A percentile compares a stretch with the other conserved stretches of the same genome.
These are phyloP conservation scores for Aspergillus intermedius DNA, from an alignment of 2,329 filamentous ascomycete genomes.

Conservation along the genomic window DNA sequence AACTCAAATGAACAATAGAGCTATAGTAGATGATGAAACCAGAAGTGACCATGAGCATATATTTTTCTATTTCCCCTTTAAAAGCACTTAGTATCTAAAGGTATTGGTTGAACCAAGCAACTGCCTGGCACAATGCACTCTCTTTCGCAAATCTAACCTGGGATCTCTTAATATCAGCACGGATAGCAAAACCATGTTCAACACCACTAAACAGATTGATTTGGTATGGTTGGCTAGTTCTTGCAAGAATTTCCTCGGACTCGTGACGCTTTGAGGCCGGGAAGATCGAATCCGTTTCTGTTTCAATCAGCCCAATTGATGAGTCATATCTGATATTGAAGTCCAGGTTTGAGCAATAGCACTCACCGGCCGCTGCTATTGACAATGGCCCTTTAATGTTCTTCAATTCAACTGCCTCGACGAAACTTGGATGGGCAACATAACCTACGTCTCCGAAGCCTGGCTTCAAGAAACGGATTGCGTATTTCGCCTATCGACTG, in stretches of 20 bases:
- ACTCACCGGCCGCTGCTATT: constrained; percentile 47
- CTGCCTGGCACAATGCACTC: constrained; percentile 66
- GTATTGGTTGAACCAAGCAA: constrained; percentile 53
- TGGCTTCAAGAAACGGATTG: constrained; percentile 58
- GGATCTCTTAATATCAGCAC: constrained; percentile 53
- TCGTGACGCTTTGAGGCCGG: constrained; percentile 53
- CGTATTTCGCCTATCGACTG: constrained; percentile 45
- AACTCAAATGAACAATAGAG: too few species aligned
- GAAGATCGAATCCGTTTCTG: constrained; percentile 58
- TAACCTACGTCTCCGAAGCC: constrained; percentile 58
- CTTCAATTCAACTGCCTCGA: constrained; percentile 56
- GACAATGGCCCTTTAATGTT: constrained; percentile 58
- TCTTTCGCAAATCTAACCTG: constrained; percentile 62
- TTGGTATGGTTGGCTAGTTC: constrained; percentile 58
- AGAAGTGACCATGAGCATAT: too few species aligned
- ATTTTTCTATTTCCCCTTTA: too few species aligned
- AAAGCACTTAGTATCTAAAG: constrained; percentile 1
- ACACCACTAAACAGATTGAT: constrained; percentile 64
- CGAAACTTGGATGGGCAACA: constrained; percentile 67
- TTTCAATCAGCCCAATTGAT: neutral
- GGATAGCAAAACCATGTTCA: constrained; percentile 65
- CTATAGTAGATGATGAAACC: too few species aligned
- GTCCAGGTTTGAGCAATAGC: neutral
- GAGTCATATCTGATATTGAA: neutral
- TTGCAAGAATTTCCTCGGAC: constrained; percentile 53